These are phyloP conservation scores for Mycena indigotica DNA, from an alignment of 768 basidiomycete genomes.

Conservation along the genomic window DNA sequence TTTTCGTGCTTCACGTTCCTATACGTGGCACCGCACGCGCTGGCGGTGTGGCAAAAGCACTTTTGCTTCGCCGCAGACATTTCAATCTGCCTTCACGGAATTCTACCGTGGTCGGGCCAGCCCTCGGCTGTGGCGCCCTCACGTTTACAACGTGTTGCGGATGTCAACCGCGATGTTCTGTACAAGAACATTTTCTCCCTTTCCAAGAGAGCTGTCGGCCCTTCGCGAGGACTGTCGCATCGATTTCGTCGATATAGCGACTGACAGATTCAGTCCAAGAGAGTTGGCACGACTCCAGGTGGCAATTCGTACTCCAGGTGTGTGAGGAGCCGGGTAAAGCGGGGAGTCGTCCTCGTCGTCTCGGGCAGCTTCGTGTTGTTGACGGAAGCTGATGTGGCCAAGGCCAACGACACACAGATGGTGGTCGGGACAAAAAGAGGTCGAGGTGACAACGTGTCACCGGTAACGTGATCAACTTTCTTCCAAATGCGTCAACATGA, in stretches of 20 bases:
- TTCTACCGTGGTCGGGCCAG: not conserved
- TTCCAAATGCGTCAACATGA: too few species aligned
- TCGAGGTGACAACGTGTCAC: too few species aligned
- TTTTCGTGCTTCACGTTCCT: not conserved
- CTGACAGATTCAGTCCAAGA: not conserved
- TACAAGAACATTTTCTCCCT: not conserved
- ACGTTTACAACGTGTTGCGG: not conserved
- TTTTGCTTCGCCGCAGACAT: too few species aligned
- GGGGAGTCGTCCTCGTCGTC: not conserved
- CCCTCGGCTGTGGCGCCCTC: not conserved
- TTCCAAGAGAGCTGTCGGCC: not conserved
- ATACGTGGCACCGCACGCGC: not conserved
- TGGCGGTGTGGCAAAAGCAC: not conserved
- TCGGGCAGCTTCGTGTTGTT: too few species aligned
- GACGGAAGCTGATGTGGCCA: too few species aligned
- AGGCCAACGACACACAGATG: too few species aligned
- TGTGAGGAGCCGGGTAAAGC: not conserved
- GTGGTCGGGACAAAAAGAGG: too few species aligned
- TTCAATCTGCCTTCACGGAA: not conserved
- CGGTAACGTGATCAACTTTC: too few species aligned
- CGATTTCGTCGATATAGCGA: not conserved
- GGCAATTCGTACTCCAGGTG: not conserved
- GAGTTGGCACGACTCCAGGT: slow-evolving; percentile 1
- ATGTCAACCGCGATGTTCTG: not conserved
- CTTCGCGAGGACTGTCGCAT: not conserved